Base-by-base conservation (phyloP, 345 rosid species). In the Eucalyptus viminalis region DNA sequence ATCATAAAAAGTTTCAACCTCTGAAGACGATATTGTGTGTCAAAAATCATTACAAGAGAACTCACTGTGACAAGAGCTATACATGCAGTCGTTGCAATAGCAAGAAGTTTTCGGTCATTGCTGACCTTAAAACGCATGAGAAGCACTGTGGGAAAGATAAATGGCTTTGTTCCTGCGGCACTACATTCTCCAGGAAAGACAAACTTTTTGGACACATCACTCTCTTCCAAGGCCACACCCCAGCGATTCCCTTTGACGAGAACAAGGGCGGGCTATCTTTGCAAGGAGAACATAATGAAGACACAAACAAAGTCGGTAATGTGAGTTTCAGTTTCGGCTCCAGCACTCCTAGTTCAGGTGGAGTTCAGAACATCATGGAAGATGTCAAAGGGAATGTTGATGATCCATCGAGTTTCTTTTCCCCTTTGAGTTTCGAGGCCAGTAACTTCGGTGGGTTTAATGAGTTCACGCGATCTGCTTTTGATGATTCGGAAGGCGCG, bases 81-180 rank as follows among this genome's bases (percentile, higher is more conserved):
- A 93, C 92, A 17, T 98, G 99, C 91, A 95, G 99, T 92, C 89
- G 99, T 49, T 98, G 99, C 96, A 94, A 98, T 93, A 94, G 95
- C 88, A 98, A 98, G 96, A 98, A 95, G 88, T 98, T 98, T 92
- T 97, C 99, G 2, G 98, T 98, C 83, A 93, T 96, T 25, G 99
- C 99, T 6, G 99, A 98, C 92, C 97, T 98, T 49, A 98, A 97
- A 91, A 98, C 99, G 29, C 99, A 98, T 51, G 99, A 98, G 95
- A 98, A 98, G 93, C 99, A 98, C 87, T 97, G 99, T 83, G 99
- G 99, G 87, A 95, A 94, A 92, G 97, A 96, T 91, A 98, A 95
- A 93, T 98, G 99, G 99, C 97, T 98, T 54, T 98, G 99, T 90
- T 98, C 99, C 25, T 98, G 99, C 24, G 98, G 99, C 43, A 98